phyloP scores from a whole-genome alignment of 1,139 yeast species.

The Kodamaea derodonti region DNA sequence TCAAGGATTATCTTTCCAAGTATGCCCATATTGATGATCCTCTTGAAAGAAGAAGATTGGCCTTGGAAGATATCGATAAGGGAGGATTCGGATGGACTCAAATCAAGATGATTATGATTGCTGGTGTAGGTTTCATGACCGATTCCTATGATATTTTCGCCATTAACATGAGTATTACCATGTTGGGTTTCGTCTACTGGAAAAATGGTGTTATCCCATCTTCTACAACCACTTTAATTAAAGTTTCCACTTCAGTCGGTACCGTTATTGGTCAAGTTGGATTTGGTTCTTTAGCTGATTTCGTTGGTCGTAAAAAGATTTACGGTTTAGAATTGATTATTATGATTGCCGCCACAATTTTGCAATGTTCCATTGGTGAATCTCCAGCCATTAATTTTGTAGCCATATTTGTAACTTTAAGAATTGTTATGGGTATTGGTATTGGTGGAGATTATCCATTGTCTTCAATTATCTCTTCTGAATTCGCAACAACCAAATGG shows the following conservation, averaged over 20 bases:
- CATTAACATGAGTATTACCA: slow-evolving; percentile 72
- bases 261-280: slow-evolving; percentile 88
- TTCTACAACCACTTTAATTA: slow-evolving; percentile 69
- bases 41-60: slow-evolving; percentile 83
- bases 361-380: slow-evolving; percentile 68
- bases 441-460: slow-evolving; percentile 99
- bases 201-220: slow-evolving; percentile 55
- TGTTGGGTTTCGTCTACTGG: slow-evolving; percentile 78
- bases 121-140: slow-evolving; percentile 92
- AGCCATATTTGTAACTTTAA: slow-evolving; percentile 69
- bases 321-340: slow-evolving; percentile 84
- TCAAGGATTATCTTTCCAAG: slow-evolving; percentile 80
- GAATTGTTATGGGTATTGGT: slow-evolving; percentile 91
- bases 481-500: slow-evolving; percentile 87
- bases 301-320: slow-evolving; percentile 80
- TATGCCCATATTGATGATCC: slow-evolving; percentile 86
- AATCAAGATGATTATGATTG: slow-evolving; percentile 79
- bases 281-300: slow-evolving; percentile 84
- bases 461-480: slow-evolving; percentile 88
- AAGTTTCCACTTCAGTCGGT: slow-evolving; percentile 90
- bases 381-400: slow-evolving; percentile 69
- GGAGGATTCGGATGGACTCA: slow-evolving; percentile 88
- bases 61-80: slow-evolving; percentile 82
- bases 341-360: slow-evolving; percentile 74
- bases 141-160: slow-evolving; percentile 92